These are phyloP conservation scores for Byssothecium circinans DNA, from an alignment of 2,329 filamentous ascomycete genomes.

Conservation along the genomic window DNA sequence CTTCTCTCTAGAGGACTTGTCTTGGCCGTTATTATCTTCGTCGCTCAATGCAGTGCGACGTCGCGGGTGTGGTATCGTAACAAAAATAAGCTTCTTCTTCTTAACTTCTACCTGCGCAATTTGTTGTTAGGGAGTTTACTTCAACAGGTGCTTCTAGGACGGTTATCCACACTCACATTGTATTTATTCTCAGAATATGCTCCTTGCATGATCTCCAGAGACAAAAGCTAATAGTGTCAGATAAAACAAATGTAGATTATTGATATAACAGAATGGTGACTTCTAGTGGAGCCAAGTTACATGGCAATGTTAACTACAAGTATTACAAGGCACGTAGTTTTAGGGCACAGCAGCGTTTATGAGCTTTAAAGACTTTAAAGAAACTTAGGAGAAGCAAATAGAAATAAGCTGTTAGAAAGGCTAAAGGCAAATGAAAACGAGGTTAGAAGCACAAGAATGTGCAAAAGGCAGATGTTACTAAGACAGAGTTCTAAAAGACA, in stretches of 20 bases:
- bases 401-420: neutral
- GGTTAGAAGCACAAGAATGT: slow-evolving; percentile 1
- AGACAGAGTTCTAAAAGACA: neutral
- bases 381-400: neutral
- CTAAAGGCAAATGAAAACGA: slow-evolving; percentile 1
- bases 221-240: neutral
- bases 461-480: slow-evolving; percentile 1
- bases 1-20: neutral
- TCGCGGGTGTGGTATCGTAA: slow-evolving; percentile 1
- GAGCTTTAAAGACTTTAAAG: neutral
- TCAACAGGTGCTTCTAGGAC: neutral
- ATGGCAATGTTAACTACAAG: neutral
- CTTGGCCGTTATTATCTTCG: neutral
- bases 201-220: neutral
- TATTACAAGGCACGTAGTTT: neutral
- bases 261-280: neutral
- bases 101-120: slow-evolving; percentile 3
- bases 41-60: neutral
- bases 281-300: slow-evolving; percentile 1
- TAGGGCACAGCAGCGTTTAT: slow-evolving; percentile 1
- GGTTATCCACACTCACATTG: neutral
- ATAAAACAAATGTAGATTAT: neutral
- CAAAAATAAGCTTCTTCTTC: slow-evolving; percentile 1
- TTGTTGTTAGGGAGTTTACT: neutral
- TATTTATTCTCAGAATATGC: slow-evolving; percentile 1